Base-by-base conservation (phyloP, 2,329 filamentous ascomycete genomes). In the Pseudogymnoascus pannorum region DNA sequence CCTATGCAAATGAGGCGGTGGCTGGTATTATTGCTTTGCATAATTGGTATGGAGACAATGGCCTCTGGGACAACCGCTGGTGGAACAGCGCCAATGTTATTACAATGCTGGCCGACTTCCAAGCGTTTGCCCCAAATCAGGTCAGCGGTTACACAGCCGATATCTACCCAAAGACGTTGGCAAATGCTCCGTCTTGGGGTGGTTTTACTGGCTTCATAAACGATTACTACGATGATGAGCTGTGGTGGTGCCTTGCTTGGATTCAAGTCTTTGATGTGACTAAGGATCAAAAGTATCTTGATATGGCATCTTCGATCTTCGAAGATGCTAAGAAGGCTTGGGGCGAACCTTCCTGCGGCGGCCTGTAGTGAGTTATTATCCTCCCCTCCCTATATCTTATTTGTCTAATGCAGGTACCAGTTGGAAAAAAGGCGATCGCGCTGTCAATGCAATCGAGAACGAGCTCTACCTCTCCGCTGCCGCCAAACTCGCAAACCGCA, bases 1-100 rank as follows among this genome's bases (percentile, higher is more conserved):
- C 68, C 14, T 70, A 69, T 62, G 61, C 67, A 6, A 61, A 63
- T 14, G 67, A 70, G 33, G 67, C 65, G 3, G 62, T 65, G 16
- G 66, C 71, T 2, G 77, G 75, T 1, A 70, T 78, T 1, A 68
- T 73, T 38, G 71, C 78, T 12, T 75, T 89, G 4, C 84, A 88
- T 66, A 71, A 69, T 16, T 89, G 82, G 80, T 89, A 89, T 70
- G 64, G 73, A 1, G 68, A 71, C 1, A 83, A 79, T 0, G 87
- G 87, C 2, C 76, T 88, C 6, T 91, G 85, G 85, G 74, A 82
- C 60, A 79, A 79, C 0, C 77, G 79, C 4, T 91, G 88, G 88
- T 91, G 88, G 88, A 87, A 88, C 68, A 81, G 80, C 58, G 88
- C 82, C 42, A 91, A 89, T 69, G 79, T 80, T 57, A 75, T 91